Percentiles rank a stretch among this genome's conserved stretches.
Evolutionary conservation across 148 eudicot species (phyloP).

Genomic region (Persicaria tinctoria): DNA sequence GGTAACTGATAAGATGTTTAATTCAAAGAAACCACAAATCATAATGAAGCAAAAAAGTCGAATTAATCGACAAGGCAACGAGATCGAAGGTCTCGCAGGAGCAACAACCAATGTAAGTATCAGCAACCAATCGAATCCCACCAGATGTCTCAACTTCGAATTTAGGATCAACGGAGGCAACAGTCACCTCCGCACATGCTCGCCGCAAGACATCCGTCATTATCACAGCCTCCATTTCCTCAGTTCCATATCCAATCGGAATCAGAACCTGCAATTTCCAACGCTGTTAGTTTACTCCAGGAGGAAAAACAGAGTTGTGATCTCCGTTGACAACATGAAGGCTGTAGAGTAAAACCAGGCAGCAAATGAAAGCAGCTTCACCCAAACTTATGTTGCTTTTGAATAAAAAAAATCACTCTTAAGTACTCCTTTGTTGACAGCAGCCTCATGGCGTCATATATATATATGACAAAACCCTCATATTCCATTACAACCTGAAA

Average conservation of each 20-base stretch:
- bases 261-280: too few relatives aligned
- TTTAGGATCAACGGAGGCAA: conserved; percentile 81
- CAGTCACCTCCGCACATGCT: conserved; percentile 78
- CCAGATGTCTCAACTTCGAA: conserved; percentile 69
- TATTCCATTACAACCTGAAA: too few relatives aligned
- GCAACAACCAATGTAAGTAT: conserved; percentile 51
- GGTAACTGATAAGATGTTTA: background rate
- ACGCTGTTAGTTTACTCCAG: too few relatives aligned
- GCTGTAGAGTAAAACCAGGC: background rate
- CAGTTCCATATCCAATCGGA: conserved; percentile 88
- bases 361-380: too few relatives aligned
- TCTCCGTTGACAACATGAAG: background rate
- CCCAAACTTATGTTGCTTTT: too few relatives aligned
- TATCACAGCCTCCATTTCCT: conserved; percentile 91
- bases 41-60: conserved; percentile 55
- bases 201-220: conserved; percentile 62
- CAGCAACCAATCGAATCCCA: conserved; percentile 76
- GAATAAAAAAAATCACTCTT: too few relatives aligned
- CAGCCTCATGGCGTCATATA: too few relatives aligned
- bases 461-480: too few relatives aligned
- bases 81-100: too few relatives aligned
- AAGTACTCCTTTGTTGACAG: too few relatives aligned
- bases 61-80: conserved; percentile 46
- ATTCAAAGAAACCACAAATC: background rate
- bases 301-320: too few relatives aligned